A percentile compares a stretch with the other conserved stretches of the same genome.
These are phyloP conservation scores for Epichloe elymi DNA, from an alignment of 2,329 filamentous ascomycete species.

Conservation along the genomic window DNA sequence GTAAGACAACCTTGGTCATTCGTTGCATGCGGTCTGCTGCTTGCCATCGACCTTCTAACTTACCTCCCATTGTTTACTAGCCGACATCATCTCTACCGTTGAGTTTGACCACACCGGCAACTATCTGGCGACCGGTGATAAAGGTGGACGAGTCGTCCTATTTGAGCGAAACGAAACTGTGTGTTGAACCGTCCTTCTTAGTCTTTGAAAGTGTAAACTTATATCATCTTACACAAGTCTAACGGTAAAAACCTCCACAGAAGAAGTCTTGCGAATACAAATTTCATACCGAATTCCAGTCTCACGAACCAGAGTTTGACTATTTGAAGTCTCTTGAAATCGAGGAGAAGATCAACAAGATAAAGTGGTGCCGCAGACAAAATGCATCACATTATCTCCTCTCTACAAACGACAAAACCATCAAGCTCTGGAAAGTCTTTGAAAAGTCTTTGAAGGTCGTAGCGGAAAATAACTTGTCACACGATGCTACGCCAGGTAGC, in stretches of 20 bases:
- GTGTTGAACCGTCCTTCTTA: constrained; percentile 19
- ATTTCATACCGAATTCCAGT: constrained; percentile 99
- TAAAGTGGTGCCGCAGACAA: constrained; percentile 97
- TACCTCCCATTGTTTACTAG: constrained; percentile 29
- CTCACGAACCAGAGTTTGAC: constrained; percentile 97
- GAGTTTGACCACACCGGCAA: constrained; percentile 86
- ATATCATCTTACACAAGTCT: constrained; percentile 6
- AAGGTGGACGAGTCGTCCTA: constrained; percentile 71
- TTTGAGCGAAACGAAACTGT: constrained; percentile 95
- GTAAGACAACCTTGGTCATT: constrained; percentile 30
- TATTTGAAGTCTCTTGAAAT: constrained; percentile 99
- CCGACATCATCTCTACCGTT: constrained; percentile 84
- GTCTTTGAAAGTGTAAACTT: not conserved
- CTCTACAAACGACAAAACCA: constrained; percentile 98
- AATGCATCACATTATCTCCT: constrained; percentile 97
- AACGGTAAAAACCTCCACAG: constrained; percentile 30
- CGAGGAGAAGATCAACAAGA: constrained; percentile 99
- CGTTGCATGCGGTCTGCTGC: constrained; percentile 4
- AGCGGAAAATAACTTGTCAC: constrained; percentile 94
- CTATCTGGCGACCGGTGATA: constrained; percentile 82
- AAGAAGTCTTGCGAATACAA: constrained; percentile 99
- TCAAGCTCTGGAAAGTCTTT: constrained; percentile 99
- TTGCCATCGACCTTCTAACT: constrained; percentile 6
- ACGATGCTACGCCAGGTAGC: constrained; percentile 72
- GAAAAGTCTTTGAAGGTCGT: constrained; percentile 99